These are phyloP conservation scores for Ustilago lituana DNA, from an alignment of 1,284 basidiomycete genomes.

Conservation along the genomic window DNA sequence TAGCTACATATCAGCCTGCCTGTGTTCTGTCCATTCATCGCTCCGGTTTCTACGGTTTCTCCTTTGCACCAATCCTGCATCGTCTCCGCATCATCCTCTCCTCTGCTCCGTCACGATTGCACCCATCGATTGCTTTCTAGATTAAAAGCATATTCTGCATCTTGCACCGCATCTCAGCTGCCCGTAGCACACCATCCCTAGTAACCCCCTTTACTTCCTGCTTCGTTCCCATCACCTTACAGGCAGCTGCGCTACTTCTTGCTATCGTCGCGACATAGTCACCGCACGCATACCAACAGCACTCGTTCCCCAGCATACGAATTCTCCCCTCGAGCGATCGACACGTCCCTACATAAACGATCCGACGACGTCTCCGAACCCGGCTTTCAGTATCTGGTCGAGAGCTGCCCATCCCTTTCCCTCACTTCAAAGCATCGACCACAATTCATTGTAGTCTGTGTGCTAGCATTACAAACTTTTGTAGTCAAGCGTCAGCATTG, in stretches of 20 bases:
- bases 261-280: no score
- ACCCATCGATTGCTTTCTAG: slow-evolving; percentile 1
- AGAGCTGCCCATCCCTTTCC: no score
- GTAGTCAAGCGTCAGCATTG: not conserved
- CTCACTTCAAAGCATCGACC: no score
- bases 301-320: no score
- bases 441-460: no score
- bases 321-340: no score
- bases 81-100: slow-evolving; percentile 7
- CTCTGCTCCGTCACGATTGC: not conserved
- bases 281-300: no score
- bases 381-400: no score
- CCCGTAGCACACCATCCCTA: not conserved
- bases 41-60: slow-evolving; percentile 1
- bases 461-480: no score
- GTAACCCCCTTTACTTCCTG: not conserved
- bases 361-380: not conserved
- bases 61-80: not conserved
- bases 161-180: slow-evolving; percentile 11
- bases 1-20: not conserved
- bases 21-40: not conserved
- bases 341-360: slow-evolving; percentile 5
- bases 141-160: slow-evolving; percentile 17
- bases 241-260: no score
- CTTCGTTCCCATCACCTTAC: no score